Conservation (phyloP, 805 yeast genomes). For the Metschnikowia hibisci region DNA sequence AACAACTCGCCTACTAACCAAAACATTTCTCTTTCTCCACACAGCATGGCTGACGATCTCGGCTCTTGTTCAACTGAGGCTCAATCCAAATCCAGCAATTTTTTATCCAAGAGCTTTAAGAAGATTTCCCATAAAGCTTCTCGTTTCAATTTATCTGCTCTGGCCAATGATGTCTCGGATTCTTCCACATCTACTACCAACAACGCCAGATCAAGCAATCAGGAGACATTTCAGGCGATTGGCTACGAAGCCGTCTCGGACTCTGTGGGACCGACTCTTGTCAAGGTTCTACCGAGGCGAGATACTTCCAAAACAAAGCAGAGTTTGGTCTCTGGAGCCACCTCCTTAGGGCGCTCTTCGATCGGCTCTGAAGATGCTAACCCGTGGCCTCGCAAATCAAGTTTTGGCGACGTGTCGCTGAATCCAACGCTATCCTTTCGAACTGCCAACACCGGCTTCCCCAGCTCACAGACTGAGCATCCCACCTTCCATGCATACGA, state of each 20-base stretch:
- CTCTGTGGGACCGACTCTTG: conserved; percentile 29
- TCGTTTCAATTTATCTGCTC: conserved; percentile 18
- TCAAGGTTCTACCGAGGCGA: conserved; percentile 13
- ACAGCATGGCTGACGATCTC: conserved; percentile 8
- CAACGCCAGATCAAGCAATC: not conserved
- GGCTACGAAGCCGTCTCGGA: conserved; percentile 30
- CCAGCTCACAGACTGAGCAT: not conserved
- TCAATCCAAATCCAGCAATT: conserved; percentile 5
- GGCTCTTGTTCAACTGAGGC: not conserved
- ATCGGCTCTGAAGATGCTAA: conserved; percentile 8
- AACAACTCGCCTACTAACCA: too few species aligned
- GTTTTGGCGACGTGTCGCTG: not conserved
- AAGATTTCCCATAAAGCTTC: conserved; percentile 28
- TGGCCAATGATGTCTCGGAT: conserved; percentile 7
- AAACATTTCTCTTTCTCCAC: too few species aligned
- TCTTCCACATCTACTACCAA: conserved; percentile 2
- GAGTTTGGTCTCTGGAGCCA: conserved; percentile 3
- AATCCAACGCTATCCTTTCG: not conserved
- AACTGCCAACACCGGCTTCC: conserved; percentile 1
- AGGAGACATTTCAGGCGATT: conserved; percentile 33
- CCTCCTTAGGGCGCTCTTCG: conserved; percentile 7
- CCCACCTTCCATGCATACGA: conserved; percentile 4
- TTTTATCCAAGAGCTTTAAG: conserved; percentile 29
- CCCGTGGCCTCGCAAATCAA: not conserved
- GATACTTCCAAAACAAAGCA: conserved; percentile 8